A percentile compares a stretch with the other conserved stretches of the same genome.
These are phyloP conservation scores for Anthostomella pinea DNA, from an alignment of 2,329 filamentous ascomycete species.

Conservation along the genomic window DNA sequence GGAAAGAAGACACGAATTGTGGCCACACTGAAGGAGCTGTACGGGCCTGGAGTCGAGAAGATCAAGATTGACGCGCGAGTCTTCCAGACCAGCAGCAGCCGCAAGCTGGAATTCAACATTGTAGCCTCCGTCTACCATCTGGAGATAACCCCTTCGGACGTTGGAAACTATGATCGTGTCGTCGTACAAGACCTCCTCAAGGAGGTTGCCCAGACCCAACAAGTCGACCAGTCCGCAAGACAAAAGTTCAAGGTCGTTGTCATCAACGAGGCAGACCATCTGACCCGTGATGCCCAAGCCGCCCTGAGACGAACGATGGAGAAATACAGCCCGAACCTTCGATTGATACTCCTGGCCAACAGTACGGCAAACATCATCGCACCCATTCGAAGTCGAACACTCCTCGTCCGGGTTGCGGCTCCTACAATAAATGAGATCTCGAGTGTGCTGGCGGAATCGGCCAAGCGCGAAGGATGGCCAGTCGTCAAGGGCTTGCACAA, in stretches of 20 bases:
- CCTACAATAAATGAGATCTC: conserved; percentile 85
- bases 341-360: conserved; percentile 89
- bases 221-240: conserved; percentile 88
- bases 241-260: conserved; percentile 98
- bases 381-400: conserved; percentile 88
- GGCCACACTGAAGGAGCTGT: conserved; percentile 90
- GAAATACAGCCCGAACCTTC: conserved; percentile 94
- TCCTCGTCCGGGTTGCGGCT: conserved; percentile 88
- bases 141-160: conserved; percentile 95
- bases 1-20: conserved; percentile 98
- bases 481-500: conserved; percentile 71
- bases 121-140: conserved; percentile 96
- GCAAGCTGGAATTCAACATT: conserved; percentile 99
- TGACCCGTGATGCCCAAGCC: conserved; percentile 91
- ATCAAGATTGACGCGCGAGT: conserved; percentile 98
- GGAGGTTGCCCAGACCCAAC: conserved; percentile 97
- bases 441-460: conserved; percentile 65
- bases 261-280: conserved; percentile 96
- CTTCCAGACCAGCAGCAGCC: conserved; percentile 92
- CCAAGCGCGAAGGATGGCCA: conserved; percentile 82
- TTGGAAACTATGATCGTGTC: conserved; percentile 93
- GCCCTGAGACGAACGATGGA: conserved; percentile 96
- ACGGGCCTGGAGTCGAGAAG: conserved; percentile 96
- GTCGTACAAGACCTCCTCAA: conserved; percentile 95
- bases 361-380: conserved; percentile 98